Conservation (phyloP, 805 yeast genomes). For the Candida quercuum region DNA sequence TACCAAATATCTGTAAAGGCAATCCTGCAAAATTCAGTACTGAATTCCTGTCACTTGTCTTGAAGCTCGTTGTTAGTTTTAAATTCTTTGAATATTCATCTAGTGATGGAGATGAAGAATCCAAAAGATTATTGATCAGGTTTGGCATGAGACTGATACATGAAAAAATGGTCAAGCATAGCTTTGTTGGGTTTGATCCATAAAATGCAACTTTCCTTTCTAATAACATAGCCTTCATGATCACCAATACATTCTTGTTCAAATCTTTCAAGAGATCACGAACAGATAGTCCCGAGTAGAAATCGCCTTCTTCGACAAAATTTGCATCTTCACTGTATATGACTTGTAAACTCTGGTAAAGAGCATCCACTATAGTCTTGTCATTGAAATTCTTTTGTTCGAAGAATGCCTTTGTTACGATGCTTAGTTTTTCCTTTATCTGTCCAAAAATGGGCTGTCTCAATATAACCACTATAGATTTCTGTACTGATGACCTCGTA, state of each 20-base stretch:
- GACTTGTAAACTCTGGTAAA: slow-evolving; percentile 60
- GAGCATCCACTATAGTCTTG: slow-evolving; percentile 55
- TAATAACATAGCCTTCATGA: slow-evolving; percentile 72
- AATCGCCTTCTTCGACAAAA: slow-evolving; percentile 45
- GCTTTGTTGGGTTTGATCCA: slow-evolving; percentile 70
- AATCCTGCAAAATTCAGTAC: slow-evolving; percentile 77
- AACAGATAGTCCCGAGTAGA: slow-evolving; percentile 70
- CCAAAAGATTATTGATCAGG: slow-evolving; percentile 62
- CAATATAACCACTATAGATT: slow-evolving; percentile 81
- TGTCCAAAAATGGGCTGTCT: slow-evolving; percentile 85
- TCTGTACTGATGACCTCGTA: slow-evolving; percentile 86
- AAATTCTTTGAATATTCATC: slow-evolving; percentile 46
- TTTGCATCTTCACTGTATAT: slow-evolving; percentile 27
- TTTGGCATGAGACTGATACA: slow-evolving; percentile 81
- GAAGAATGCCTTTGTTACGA: slow-evolving; percentile 83
- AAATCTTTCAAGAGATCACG: slow-evolving; percentile 58
- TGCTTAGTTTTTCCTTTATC: slow-evolving; percentile 82
- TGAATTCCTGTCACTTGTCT: slow-evolving; percentile 73
- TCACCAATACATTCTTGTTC: slow-evolving; percentile 50
- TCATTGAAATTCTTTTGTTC: slow-evolving; percentile 75
- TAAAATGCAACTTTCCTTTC: slow-evolving; percentile 73
- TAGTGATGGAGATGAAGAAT: slow-evolving; percentile 74
- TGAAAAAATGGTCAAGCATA: slow-evolving; percentile 81
- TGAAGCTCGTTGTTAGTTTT: slow-evolving; percentile 59
- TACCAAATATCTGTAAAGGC: slow-evolving; percentile 81